These are phyloP conservation scores for Smallanthus sonchifolius DNA, from an alignment of 129 eudicot genomes.

Conservation along the genomic window DNA sequence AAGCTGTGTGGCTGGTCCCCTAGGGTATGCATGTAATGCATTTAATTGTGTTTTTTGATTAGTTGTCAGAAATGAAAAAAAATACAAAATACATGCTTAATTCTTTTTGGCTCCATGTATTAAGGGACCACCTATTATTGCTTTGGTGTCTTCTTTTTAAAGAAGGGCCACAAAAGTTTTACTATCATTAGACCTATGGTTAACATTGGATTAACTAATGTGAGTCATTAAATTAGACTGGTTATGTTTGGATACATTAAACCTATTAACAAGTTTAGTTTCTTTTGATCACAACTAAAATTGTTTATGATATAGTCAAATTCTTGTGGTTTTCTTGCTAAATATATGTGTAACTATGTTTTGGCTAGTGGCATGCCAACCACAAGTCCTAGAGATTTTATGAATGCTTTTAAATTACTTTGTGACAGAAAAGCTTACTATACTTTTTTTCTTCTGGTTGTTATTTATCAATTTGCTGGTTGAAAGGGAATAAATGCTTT, in stretches of 20 bases:
- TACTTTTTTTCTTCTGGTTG: neutral
- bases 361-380: too few species aligned
- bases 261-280: too few species aligned
- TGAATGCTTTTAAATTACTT: neutral
- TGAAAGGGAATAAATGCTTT: neutral
- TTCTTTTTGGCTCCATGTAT: neutral
- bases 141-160: neutral
- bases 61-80: constrained; percentile 1
- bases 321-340: too few species aligned
- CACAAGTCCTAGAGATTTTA: neutral
- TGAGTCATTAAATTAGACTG: too few species aligned
- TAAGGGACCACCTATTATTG: neutral
- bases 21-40: neutral
- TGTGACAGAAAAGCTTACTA: neutral
- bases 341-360: too few species aligned
- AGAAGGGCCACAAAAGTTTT: neutral
- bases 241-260: too few species aligned
- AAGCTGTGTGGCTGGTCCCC: constrained; percentile 9
- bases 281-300: too few species aligned
- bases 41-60: neutral
- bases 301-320: too few species aligned
- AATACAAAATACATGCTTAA: neutral
- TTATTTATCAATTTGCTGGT: neutral
- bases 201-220: too few species aligned
- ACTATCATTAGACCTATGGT: neutral